Evolutionary conservation across 2,329 filamentous ascomycete species (phyloP), one percentile per base, ranked within the genome.

Genomic region (Ceratocystis destructans): DNA sequence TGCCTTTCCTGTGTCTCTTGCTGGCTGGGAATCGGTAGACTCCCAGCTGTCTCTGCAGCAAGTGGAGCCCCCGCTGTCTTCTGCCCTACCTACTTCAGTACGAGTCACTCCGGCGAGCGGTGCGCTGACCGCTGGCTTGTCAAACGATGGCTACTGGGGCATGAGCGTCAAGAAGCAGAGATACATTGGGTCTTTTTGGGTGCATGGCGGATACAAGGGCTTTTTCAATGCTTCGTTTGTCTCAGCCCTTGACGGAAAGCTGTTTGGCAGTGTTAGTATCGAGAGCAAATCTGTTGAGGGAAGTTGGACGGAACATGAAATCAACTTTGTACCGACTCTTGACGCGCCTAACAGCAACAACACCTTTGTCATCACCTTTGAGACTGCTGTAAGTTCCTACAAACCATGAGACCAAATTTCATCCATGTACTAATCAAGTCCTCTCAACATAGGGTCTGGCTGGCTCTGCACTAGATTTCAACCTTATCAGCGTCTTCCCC

Each of bases 401-500:
- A 5, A 41, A 12, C 12, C 3, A 41, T 41, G 37, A 41, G 37
- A 41, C 7, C 10, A 2, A 17, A 1, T 20, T 12, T 62, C 68
- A 28, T n/a, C 1, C 3, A 1, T n/a, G 37, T 31, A 41, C 64
- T 64, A 63, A 65, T 64, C 15, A 15, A 17, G 2, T n/a, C 28
- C n/a, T 59, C 8, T 59, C 15, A 15, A 1, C 2, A 3, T 66
- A 78, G 72, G 75, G 74, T 5, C 73, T 73, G 22, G 69, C 72
- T 25, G 73, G 74, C 3, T 75, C 75, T 3, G 78, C 77, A 2
- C 74, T 85, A 1, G 78, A 84, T 71, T 83, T 85, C 66, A 82
- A 82, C 70, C 71, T 85, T 22, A 80, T 85, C 71, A 83, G 80
- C 66, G 71, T 86, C 15, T 86, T 85, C 73, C 83, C 82, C 1